Percentiles rank a stretch among this genome's conserved stretches.
phyloP scores from a whole-genome alignment of 1,284 basidiomycete genomes.

The Ustilago cynodontis region DNA sequence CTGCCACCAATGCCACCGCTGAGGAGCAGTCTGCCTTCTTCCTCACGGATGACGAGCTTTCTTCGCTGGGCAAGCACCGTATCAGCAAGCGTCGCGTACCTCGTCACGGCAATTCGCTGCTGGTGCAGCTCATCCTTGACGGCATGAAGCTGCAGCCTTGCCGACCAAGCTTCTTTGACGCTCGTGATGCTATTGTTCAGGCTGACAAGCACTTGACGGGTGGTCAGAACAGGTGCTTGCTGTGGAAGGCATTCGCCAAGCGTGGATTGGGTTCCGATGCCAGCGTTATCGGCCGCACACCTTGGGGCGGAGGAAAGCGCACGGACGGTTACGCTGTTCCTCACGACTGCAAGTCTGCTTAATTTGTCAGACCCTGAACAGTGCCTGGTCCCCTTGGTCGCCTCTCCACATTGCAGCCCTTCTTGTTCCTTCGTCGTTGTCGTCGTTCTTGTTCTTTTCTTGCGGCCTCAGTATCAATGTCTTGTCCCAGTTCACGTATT shows the following conservation, averaged over 20 bases:
- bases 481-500: background rate
- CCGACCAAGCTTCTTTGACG: slow-evolving; percentile 87
- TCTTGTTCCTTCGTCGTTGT: background rate
- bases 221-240: slow-evolving; percentile 89
- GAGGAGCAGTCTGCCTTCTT: slow-evolving; percentile 46
- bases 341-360: slow-evolving; percentile 66
- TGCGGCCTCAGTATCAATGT: background rate
- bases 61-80: slow-evolving; percentile 70
- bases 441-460: background rate
- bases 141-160: slow-evolving; percentile 96
- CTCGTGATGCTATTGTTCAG: slow-evolving; percentile 90
- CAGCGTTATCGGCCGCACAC: slow-evolving; percentile 76
- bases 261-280: slow-evolving; percentile 76
- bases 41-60: slow-evolving; percentile 52
- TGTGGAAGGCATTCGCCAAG: slow-evolving; percentile 87
- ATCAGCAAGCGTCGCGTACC: slow-evolving; percentile 79
- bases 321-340: slow-evolving; percentile 72
- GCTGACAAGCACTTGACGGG: slow-evolving; percentile 91
- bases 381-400: background rate
- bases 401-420: background rate
- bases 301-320: slow-evolving; percentile 90
- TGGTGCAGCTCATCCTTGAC: slow-evolving; percentile 86
- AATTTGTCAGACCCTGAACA: background rate
- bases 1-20: slow-evolving; percentile 48
- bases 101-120: slow-evolving; percentile 89